Evolutionary conservation across 1,284 basidiomycete genomes (phyloP).

Genomic region (Peniophora sp.): DNA sequence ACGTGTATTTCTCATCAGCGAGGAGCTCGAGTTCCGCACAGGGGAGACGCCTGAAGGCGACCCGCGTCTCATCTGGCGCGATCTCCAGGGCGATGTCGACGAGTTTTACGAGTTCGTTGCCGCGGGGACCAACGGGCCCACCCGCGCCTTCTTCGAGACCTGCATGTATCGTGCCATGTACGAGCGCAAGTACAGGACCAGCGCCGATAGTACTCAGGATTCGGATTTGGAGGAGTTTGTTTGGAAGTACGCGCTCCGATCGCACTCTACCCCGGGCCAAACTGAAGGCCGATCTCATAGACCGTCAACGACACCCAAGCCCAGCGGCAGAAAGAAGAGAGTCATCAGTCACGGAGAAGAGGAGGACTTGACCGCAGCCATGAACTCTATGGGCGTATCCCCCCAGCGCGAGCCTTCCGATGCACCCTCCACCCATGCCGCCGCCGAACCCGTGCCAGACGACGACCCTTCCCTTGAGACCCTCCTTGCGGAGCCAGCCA

Average conservation of each 20-base stretch:
- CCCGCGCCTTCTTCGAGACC: constrained; percentile 83
- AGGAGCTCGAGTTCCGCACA: constrained; percentile 78
- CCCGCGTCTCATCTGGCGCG: constrained; percentile 83
- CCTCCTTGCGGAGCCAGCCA: constrained; percentile 38
- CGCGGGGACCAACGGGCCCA: constrained; percentile 74
- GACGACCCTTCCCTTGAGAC: constrained; percentile 18
- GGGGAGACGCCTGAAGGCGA: constrained; percentile 68
- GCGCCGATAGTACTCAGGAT: constrained; percentile 65
- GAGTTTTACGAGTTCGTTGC: constrained; percentile 81
- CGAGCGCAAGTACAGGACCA: constrained; percentile 77
- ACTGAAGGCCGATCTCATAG: constrained; percentile 27
- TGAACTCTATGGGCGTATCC: constrained; percentile 8
- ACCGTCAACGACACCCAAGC: constrained; percentile 18
- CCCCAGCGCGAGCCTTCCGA: constrained; percentile 6
- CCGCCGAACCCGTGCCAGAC: constrained; percentile 8
- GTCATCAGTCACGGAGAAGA: constrained; percentile 12
- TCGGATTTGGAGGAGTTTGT: constrained; percentile 70
- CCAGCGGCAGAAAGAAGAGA: constrained; percentile 13
- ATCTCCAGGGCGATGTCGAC: constrained; percentile 76
- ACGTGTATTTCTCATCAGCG: constrained; percentile 84
- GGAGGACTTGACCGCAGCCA: constrained; percentile 4
- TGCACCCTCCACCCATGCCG: constrained; percentile 13
- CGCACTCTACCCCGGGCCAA: background rate
- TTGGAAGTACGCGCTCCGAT: constrained; percentile 50
- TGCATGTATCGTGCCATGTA: constrained; percentile 94